Base-by-base conservation (phyloP, 495 filamentous ascomycete genomes). In the Tetracladium marchalianum region DNA sequence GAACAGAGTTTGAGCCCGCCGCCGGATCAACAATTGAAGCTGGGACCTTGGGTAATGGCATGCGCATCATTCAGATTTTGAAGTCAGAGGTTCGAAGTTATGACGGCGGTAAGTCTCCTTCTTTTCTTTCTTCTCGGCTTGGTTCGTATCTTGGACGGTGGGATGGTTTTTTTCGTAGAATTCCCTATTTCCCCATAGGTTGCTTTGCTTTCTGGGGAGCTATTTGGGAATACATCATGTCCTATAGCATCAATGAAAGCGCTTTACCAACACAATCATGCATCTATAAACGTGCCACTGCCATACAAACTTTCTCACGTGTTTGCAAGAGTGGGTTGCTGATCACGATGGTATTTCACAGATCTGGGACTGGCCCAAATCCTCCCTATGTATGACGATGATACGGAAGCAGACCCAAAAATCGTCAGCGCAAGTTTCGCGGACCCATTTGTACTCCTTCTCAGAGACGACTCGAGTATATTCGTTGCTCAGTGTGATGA, bases 341-440 rank as follows among this genome's bases (percentile, higher is more conserved):
- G 41, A 57, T 35, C 41, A 15, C 33, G 37, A 38, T 27, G 16
- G 41, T 17, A 39, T 33, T 53, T 16, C 47, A n/a, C 55, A 90
- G 87, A 95, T 59, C 69, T 97, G 39, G 81, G 82, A 9, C 71
- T 99, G 32, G 74, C 79, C 37, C 90, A 97, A 58, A 96, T 97
- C 27, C 75, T 95, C 45, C 87, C 88, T 1, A 81, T 96, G 67
- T 75, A 78, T 45, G 90, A 97, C 51, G 92, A 95, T 54, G 85
- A 86, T 39, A 87, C 78, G 0, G 88, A 81, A 15, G 75, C 74
- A 10, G 84, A 87, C 51, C 79, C 85, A 4, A 71, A 78, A 33
- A 81, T 90, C 19, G 65, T 87, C 35, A 85, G 75, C 55, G 82
- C 84, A n/a, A 92, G 84, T 61, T 85, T 97, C 53, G 71, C 73